Evolutionary conservation across 106 monocot genomes (phyloP).

Genomic region (Apostasia ramifera): DNA sequence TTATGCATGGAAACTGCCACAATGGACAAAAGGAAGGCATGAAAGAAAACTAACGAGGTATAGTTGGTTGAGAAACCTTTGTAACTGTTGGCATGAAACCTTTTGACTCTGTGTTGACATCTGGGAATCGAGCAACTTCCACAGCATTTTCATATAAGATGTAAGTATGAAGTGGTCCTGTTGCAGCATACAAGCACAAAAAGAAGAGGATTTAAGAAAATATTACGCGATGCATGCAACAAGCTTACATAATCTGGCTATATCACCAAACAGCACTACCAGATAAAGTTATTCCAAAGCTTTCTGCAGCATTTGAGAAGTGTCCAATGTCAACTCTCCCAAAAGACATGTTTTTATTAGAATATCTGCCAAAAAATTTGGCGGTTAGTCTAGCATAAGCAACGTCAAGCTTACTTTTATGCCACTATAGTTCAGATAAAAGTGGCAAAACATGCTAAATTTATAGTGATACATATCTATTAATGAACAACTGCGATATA

Average conservation of each 20-base stretch:
- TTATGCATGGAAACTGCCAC: too few relatives aligned
- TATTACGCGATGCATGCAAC: too few relatives aligned
- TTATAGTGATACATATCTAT: too few relatives aligned
- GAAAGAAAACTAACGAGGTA: neutral
- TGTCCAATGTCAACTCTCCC: constrained; percentile 86
- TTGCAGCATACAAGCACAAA: neutral
- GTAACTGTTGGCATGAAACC: constrained; percentile 39
- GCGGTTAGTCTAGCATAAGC: too few relatives aligned
- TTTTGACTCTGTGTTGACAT: constrained; percentile 26
- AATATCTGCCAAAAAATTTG: constrained; percentile 54
- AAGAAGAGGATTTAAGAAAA: neutral
- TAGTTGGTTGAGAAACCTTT: constrained; percentile 41
- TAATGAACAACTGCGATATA: too few relatives aligned
- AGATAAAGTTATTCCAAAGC: constrained; percentile 68
- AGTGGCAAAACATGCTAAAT: too few relatives aligned
- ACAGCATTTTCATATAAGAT: constrained; percentile 78
- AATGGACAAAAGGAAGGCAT: too few relatives aligned
- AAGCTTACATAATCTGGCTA: constrained; percentile 3
- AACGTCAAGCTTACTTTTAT: too few relatives aligned
- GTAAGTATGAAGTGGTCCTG: constrained; percentile 70
- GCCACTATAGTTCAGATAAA: too few relatives aligned
- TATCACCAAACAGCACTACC: constrained; percentile 26
- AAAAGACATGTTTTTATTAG: constrained; percentile 85
- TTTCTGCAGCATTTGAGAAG: constrained; percentile 87
- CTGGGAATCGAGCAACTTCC: constrained; percentile 72